Percentiles rank a stretch among this genome's conserved stretches.
Conservation (phyloP, 768 basidiomycete species). For the Collybiopsis confluens region DNA sequence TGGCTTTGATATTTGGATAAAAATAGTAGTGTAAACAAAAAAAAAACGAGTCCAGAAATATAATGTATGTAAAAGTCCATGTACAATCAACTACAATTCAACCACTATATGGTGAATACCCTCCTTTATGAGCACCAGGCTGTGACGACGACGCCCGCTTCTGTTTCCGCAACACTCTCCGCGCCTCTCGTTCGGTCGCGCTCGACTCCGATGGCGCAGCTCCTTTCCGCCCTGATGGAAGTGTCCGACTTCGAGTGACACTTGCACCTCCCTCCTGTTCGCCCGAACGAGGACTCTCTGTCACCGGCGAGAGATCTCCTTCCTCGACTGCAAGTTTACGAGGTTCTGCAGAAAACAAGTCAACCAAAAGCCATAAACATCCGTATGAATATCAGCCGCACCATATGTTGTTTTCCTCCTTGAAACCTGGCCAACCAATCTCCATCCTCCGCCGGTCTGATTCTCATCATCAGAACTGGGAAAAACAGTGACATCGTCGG, state of each 20-base stretch:
- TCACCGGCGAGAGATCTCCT: slow-evolving; percentile 43
- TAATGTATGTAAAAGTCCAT: too few species aligned
- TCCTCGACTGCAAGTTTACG: slow-evolving; percentile 3
- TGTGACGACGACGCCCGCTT: slow-evolving; percentile 42
- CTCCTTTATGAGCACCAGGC: slow-evolving; percentile 17
- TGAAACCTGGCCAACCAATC: slow-evolving; percentile 41
- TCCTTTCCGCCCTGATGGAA: slow-evolving; percentile 44
- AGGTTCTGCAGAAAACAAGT: not conserved
- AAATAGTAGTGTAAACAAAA: not conserved
- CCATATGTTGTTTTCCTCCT: slow-evolving; percentile 52
- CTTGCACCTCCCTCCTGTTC: slow-evolving; percentile 29
- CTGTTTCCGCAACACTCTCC: slow-evolving; percentile 47
- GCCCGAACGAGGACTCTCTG: slow-evolving; percentile 35
- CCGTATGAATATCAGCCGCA: slow-evolving; percentile 1
- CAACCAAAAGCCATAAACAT: not conserved
- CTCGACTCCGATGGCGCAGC: slow-evolving; percentile 11
- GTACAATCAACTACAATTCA: not conserved
- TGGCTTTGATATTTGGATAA: not conserved
- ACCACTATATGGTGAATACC: slow-evolving; percentile 3
- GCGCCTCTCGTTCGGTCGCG: slow-evolving; percentile 28
- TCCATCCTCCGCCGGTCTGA: slow-evolving; percentile 49
- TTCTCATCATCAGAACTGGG: slow-evolving; percentile 48
- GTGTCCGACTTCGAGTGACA: slow-evolving; percentile 59
- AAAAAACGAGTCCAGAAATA: too few species aligned
- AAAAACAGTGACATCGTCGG: slow-evolving; percentile 37